A percentile compares a stretch with the other conserved stretches of the same genome.
phyloP scores from a whole-genome alignment of 306 rosid genomes.

The Ochetophila trinervis region DNA sequence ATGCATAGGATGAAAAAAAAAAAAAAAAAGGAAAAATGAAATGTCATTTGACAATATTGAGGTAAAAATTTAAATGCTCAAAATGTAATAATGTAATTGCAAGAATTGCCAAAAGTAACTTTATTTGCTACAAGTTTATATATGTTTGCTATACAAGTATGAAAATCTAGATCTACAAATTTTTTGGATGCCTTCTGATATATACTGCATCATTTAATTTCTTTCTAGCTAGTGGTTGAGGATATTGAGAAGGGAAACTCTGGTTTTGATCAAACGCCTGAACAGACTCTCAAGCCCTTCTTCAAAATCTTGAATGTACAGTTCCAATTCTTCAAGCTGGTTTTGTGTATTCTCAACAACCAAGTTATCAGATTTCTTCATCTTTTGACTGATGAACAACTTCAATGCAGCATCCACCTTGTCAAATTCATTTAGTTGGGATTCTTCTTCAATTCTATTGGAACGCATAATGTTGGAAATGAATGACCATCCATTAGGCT shows the following conservation, averaged over 20 bases:
- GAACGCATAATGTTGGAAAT: slow-evolving; percentile 22
- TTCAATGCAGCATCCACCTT: slow-evolving; percentile 7
- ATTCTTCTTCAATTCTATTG: slow-evolving; percentile 4
- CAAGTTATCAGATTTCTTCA: neutral
- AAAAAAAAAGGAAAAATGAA: no score
- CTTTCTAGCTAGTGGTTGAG: slow-evolving; percentile 18
- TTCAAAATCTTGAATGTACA: slow-evolving; percentile 27
- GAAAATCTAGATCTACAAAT: neutral
- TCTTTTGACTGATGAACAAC: no score
- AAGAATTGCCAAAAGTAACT: no score
- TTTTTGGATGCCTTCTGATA: no score
- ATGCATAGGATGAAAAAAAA: no score
- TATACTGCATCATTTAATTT: no score
- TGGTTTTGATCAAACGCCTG: slow-evolving; percentile 22
- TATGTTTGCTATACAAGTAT: neutral
- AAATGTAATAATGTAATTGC: no score
- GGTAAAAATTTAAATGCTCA: no score
- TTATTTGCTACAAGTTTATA: no score
- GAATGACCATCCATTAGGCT: slow-evolving; percentile 26
- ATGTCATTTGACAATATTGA: no score
- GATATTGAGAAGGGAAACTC: slow-evolving; percentile 36
- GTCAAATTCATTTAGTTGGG: slow-evolving; percentile 1
- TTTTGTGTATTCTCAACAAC: no score
- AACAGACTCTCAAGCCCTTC: slow-evolving; percentile 6
- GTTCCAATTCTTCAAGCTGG: slow-evolving; percentile 4